Evolutionary conservation across 2,329 filamentous ascomycete species (phyloP).

Genomic region (Colletotrichum neosansevieriae): DNA sequence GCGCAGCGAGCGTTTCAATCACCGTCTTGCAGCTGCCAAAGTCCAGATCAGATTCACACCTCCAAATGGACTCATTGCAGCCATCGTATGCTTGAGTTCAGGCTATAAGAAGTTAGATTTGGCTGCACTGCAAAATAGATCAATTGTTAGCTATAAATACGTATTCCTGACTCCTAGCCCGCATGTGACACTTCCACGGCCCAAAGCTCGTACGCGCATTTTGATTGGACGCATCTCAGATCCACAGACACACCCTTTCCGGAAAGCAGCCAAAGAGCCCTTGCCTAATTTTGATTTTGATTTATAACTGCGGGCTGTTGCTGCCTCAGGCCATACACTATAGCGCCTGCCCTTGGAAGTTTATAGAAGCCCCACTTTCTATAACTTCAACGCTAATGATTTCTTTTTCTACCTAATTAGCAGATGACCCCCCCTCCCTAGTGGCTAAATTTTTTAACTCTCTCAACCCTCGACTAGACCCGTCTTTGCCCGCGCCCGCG

Average conservation of each 20-base stretch:
- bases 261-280: not conserved
- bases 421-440: not conserved
- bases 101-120: no score
- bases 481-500: not conserved
- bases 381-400: constrained; percentile 18
- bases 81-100: no score
- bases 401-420: constrained; percentile 22
- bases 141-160: not conserved
- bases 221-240: constrained; percentile 10
- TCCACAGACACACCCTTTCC: not conserved
- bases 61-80: no score
- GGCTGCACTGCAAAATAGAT: no score
- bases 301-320: not conserved
- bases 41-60: no score
- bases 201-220: not conserved
- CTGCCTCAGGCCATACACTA: not conserved
- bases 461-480: not conserved
- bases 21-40: no score
- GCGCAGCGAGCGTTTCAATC: no score
- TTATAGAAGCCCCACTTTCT: constrained; percentile 2
- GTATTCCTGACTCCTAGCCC: no score
- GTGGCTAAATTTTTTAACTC: not conserved
- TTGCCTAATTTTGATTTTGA: not conserved
- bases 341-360: not conserved
- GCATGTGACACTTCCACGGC: no score